phyloP scores from a whole-genome alignment of 2,329 filamentous ascomycete species.

The Fusarium falciforme region DNA sequence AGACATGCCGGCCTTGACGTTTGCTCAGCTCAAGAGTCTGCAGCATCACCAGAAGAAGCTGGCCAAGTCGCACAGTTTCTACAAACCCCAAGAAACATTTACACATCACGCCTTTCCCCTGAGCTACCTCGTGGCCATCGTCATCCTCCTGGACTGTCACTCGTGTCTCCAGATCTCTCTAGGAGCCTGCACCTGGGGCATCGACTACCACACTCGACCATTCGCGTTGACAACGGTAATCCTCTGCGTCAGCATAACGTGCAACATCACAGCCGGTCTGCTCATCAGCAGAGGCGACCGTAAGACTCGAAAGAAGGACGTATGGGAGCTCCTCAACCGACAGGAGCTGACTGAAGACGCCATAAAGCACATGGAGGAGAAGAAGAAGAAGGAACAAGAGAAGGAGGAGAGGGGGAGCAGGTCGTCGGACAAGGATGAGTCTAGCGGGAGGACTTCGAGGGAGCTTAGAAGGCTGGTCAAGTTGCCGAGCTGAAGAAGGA shows the following conservation, averaged over 20 bases:
- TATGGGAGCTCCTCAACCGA: constrained; percentile 79
- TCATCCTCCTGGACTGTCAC: constrained; percentile 83
- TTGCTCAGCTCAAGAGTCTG: constrained; percentile 74
- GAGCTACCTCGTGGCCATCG: constrained; percentile 77
- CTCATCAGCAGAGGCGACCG: constrained; percentile 82
- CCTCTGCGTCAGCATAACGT: constrained; percentile 80
- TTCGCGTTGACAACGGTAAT: constrained; percentile 83
- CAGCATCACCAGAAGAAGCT: constrained; percentile 84
- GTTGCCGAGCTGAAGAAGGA: background rate
- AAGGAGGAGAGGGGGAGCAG: constrained; percentile 15
- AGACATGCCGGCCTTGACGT: constrained; percentile 72
- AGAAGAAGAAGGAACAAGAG: constrained; percentile 46
- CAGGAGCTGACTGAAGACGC: constrained; percentile 77
- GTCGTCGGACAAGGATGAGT: constrained; percentile 16
- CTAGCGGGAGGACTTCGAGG: constrained; percentile 22
- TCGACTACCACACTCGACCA: constrained; percentile 75
- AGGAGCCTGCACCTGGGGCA: constrained; percentile 82
- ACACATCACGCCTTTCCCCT: constrained; percentile 86
- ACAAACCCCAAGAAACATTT: constrained; percentile 87
- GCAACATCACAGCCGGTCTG: constrained; percentile 81
- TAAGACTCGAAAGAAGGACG: constrained; percentile 85
- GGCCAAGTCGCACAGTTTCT: constrained; percentile 86
- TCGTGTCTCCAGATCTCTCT: constrained; percentile 84
- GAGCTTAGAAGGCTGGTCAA: constrained; percentile 29
- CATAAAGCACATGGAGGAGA: constrained; percentile 61